phyloP scores from a whole-genome alignment of 805 yeast genomes.

The Candida sakaeoensis region DNA sequence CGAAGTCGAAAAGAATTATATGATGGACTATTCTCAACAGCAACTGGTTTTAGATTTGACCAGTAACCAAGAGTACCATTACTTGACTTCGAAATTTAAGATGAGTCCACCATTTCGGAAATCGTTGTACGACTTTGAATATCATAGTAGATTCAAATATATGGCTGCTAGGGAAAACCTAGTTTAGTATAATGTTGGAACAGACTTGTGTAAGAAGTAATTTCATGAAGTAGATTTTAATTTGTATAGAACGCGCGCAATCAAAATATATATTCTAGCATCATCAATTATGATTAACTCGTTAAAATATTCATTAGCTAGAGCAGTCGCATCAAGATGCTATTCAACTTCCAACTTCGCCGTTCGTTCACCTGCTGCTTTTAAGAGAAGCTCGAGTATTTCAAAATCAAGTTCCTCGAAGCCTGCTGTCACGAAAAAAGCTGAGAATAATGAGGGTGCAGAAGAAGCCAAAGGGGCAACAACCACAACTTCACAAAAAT shows the following conservation, averaged over 20 bases:
- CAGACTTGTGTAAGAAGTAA: too few species aligned
- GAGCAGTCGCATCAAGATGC: not conserved
- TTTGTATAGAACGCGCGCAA: not conserved
- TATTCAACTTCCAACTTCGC: constrained; percentile 3
- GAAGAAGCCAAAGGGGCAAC: constrained; percentile 2
- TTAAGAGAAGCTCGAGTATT: constrained; percentile 1
- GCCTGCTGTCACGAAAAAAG: not conserved
- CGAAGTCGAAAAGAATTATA: constrained; percentile 19
- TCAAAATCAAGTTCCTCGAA: not conserved
- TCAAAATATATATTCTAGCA: not conserved
- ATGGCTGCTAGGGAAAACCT: constrained; percentile 5
- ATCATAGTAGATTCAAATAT: constrained; percentile 18
- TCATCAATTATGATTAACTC: constrained; percentile 2
- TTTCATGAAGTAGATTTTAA: too few species aligned
- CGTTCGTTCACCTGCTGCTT: constrained; percentile 3
- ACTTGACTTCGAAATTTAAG: constrained; percentile 21
- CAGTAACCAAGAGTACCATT: constrained; percentile 20
- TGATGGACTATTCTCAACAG: constrained; percentile 20
- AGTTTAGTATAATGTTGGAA: too few species aligned
- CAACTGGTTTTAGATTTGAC: constrained; percentile 14
- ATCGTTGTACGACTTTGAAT: constrained; percentile 23
- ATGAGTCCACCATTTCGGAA: constrained; percentile 24
- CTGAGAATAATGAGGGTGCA: not conserved
- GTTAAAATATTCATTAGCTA: not conserved
- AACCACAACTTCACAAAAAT: constrained; percentile 1